These are phyloP conservation scores for Saksenaea vasiformis DNA, from an alignment of 371 early-diverging fungal species.

Conservation along the genomic window DNA sequence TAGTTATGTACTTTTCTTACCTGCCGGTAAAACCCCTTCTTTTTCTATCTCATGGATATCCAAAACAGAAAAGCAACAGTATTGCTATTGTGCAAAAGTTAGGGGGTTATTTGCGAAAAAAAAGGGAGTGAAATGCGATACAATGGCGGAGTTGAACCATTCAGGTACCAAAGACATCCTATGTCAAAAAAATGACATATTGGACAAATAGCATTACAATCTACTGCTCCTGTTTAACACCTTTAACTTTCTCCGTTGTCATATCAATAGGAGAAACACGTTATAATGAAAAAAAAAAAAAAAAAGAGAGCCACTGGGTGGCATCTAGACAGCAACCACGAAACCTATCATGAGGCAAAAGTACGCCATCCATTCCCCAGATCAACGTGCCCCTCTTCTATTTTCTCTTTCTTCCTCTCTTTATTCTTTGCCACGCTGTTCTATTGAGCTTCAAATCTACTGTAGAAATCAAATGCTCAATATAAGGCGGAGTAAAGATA, in stretches of 20 bases:
- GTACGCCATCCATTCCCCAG: no score
- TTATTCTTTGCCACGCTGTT: no score
- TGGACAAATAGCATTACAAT: background rate
- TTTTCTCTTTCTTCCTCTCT: no score
- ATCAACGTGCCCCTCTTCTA: no score
- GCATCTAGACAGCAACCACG: background rate
- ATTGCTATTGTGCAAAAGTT: background rate
- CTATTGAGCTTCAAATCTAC: no score
- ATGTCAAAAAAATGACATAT: background rate
- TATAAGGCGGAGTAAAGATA: no score
- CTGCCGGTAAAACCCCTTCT: background rate
- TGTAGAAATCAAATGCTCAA: no score
- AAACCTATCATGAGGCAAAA: no score
- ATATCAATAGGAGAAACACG: background rate
- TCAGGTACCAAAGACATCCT: background rate
- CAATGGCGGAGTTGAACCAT: background rate
- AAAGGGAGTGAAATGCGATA: background rate
- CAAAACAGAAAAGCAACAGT: background rate
- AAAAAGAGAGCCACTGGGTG: background rate
- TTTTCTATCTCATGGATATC: background rate
- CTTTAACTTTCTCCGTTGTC: no score
- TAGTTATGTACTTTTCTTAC: background rate
- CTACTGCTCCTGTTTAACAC: background rate
- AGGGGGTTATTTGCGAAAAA: background rate
- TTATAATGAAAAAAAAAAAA: slow-evolving; percentile 1